phyloP scores from a whole-genome alignment of 257 asterid species.

The Nicotiana otophora region DNA sequence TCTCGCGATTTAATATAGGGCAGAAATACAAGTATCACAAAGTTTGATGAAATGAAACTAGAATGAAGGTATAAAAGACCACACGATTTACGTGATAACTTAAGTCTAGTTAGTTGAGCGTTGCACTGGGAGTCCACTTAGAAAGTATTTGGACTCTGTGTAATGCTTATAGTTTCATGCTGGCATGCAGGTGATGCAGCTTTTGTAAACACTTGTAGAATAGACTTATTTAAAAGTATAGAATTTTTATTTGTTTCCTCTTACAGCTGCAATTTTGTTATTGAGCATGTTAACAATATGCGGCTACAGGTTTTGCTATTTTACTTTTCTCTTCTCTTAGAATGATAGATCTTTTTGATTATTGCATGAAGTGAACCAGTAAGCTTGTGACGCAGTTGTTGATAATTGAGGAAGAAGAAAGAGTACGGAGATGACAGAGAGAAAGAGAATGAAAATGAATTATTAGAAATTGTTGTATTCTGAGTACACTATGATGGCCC shows the following conservation, averaged over 20 bases:
- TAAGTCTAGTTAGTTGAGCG: neutral
- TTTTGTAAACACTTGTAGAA: neutral
- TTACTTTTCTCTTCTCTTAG: neutral
- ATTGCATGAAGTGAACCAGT: too few species aligned
- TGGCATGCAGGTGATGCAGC: neutral
- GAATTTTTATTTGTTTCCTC: neutral
- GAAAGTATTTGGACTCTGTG: neutral
- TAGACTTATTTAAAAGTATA: neutral
- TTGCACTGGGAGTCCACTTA: neutral
- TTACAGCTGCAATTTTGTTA: neutral
- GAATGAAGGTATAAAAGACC: neutral
- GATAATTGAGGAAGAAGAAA: too few species aligned
- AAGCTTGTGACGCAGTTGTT: neutral
- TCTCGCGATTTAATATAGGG: constrained; percentile 81
- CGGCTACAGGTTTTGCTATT: neutral
- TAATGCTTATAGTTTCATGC: neutral
- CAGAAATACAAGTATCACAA: constrained; percentile 88
- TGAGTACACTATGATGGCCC: too few species aligned
- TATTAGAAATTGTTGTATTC: too few species aligned
- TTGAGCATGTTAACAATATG: neutral
- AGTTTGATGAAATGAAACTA: constrained; percentile 29
- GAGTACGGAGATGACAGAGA: too few species aligned
- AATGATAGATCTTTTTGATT: neutral
- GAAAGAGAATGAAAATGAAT: too few species aligned
- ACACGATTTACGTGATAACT: neutral